Evolutionary conservation across 2,329 filamentous ascomycete genomes (phyloP).

Genomic region (Fonsecaea monophora): DNA sequence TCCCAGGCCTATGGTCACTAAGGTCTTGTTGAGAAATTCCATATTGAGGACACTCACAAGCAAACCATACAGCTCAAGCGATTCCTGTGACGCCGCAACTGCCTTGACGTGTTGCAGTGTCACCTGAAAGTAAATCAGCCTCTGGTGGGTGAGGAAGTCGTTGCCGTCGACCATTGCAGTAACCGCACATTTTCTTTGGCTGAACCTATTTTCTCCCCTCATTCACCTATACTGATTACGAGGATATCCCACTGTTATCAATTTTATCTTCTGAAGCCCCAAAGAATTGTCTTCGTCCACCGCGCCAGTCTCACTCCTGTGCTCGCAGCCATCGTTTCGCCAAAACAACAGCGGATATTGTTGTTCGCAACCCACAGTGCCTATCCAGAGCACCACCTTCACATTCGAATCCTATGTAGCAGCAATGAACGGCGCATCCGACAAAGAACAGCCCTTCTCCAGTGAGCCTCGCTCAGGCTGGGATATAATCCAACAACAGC

Average conservation of each 20-base stretch:
- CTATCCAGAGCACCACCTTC: neutral
- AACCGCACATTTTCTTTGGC: neutral
- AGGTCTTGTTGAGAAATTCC: neutral
- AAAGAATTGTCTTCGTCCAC: neutral
- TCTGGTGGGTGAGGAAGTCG: slow-evolving; percentile 8
- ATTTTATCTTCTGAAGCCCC: neutral
- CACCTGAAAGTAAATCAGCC: neutral
- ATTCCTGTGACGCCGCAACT: neutral
- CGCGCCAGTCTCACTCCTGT: neutral
- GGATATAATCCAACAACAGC: slow-evolving; percentile 14
- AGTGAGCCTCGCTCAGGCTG: neutral
- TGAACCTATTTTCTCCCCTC: neutral
- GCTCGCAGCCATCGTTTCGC: neutral
- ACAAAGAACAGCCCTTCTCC: neutral
- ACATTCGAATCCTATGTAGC: neutral
- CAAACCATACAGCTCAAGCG: neutral
- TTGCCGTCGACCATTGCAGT: neutral
- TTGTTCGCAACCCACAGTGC: neutral
- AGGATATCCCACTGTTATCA: slow-evolving; percentile 4
- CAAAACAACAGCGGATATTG: neutral
- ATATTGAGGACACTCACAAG: neutral
- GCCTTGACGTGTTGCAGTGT: neutral
- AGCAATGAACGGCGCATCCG: slow-evolving; percentile 2
- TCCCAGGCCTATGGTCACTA: neutral
- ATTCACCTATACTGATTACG: neutral